Evolutionary conservation across 192 early-diverging fungal genomes (phyloP).

Genomic region (Coemansia sp.): DNA sequence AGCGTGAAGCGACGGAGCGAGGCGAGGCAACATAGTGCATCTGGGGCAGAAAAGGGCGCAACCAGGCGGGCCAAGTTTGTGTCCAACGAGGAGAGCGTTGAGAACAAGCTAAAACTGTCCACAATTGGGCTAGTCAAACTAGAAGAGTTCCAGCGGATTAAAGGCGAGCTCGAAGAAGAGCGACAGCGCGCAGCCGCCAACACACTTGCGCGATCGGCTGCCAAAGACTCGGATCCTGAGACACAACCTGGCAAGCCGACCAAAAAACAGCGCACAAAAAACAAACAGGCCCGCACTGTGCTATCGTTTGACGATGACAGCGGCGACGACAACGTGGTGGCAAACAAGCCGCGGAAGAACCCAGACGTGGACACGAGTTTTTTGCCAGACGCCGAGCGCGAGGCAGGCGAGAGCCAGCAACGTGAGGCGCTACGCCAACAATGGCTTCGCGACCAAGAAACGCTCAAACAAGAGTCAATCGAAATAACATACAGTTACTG

Average conservation of each 20-base stretch:
- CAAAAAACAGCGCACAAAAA: slow-evolving; percentile 60
- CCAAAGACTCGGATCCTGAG: not conserved
- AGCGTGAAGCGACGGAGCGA: not conserved
- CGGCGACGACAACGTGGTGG: slow-evolving; percentile 8
- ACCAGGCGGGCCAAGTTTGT: slow-evolving; percentile 74
- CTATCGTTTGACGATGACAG: slow-evolving; percentile 69
- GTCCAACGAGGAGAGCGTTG: slow-evolving; percentile 68
- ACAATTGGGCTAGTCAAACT: slow-evolving; percentile 87
- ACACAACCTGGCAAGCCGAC: slow-evolving; percentile 11
- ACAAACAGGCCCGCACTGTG: slow-evolving; percentile 57
- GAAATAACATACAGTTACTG: slow-evolving; percentile 90
- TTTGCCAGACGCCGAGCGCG: slow-evolving; percentile 85
- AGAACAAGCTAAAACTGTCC: slow-evolving; percentile 79
- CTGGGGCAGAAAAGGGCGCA: slow-evolving; percentile 56
- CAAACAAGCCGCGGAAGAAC: slow-evolving; percentile 68
- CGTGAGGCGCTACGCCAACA: slow-evolving; percentile 75
- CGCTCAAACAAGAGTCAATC: slow-evolving; percentile 81
- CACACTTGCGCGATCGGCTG: slow-evolving; percentile 31
- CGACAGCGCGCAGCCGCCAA: slow-evolving; percentile 69
- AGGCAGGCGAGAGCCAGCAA: slow-evolving; percentile 66
- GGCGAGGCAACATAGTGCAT: not conserved
- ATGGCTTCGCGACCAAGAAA: slow-evolving; percentile 81
- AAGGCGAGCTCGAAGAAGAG: slow-evolving; percentile 78
- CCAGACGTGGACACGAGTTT: slow-evolving; percentile 90
- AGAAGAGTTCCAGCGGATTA: slow-evolving; percentile 85